phyloP scores from a whole-genome alignment of 352 stramenopile species.

The Discostella stelligera region DNA sequence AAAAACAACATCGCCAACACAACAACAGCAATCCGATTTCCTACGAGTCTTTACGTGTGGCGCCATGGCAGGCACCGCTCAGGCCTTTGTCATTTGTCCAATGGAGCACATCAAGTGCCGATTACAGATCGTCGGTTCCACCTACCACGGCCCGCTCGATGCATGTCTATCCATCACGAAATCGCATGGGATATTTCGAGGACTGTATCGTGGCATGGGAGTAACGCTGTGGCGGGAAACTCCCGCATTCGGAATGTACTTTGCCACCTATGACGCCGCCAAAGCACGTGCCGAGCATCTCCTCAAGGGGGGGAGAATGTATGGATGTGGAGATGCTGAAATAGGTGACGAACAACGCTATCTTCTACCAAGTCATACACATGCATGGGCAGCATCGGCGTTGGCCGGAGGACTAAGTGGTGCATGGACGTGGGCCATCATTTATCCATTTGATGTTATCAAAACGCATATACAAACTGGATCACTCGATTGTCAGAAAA shows the following conservation, averaged over 20 bases:
- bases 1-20: background rate
- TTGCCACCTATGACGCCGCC: conserved; percentile 67
- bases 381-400: conserved; percentile 65
- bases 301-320: conserved; percentile 7
- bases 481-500: conserved; percentile 54
- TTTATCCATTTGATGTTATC: conserved; percentile 83
- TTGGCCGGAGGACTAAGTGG: conserved; percentile 78
- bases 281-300: conserved; percentile 53
- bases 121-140: conserved; percentile 60
- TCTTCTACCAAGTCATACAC: conserved; percentile 31
- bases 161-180: conserved; percentile 46
- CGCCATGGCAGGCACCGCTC: conserved; percentile 75
- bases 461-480: conserved; percentile 81
- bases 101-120: conserved; percentile 85
- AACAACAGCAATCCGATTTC: background rate
- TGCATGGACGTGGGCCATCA: conserved; percentile 73
- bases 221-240: conserved; percentile 70
- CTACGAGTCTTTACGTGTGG: conserved; percentile 72
- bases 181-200: conserved; percentile 51
- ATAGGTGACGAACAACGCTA: conserved; percentile 6
- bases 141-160: conserved; percentile 59
- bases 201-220: conserved; percentile 68
- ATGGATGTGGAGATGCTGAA: conserved; percentile 23
- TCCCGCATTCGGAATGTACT: conserved; percentile 78
- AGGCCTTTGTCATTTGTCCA: conserved; percentile 79